phyloP scores from a whole-genome alignment of 129 eudicot species.

The Arctium lappa region DNA sequence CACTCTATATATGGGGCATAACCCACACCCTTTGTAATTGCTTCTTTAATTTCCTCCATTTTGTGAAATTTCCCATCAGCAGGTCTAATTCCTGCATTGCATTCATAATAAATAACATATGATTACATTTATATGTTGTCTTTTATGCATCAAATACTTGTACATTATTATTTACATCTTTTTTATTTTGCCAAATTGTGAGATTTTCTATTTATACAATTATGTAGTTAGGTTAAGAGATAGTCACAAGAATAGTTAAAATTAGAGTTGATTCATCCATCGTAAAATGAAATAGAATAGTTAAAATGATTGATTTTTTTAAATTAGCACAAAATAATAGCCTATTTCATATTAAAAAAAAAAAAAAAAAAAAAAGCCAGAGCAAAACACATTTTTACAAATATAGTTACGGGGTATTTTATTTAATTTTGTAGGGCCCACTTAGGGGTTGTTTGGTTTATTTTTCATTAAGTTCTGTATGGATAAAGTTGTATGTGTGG shows the following conservation, averaged over 20 bases:
- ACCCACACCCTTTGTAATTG: conserved; percentile 47
- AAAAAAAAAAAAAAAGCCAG: too few species aligned
- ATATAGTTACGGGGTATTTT: too few species aligned
- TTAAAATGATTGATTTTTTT: too few species aligned
- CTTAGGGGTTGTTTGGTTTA: too few species aligned
- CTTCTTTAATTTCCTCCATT: conserved; percentile 44
- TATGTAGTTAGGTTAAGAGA: neutral
- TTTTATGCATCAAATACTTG: neutral
- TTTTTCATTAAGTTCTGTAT: too few species aligned
- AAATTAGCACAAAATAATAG: too few species aligned
- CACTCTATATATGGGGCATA: conserved; percentile 60
- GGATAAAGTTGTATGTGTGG: too few species aligned
- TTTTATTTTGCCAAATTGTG: neutral
- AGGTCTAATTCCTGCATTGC: conserved; percentile 48
- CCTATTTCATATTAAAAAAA: too few species aligned
- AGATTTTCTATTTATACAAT: neutral
- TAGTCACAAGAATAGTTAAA: neutral
- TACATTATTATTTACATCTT: neutral
- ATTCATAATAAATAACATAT: neutral
- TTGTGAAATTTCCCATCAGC: conserved; percentile 41
- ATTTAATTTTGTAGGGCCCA: neutral
- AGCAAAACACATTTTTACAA: neutral
- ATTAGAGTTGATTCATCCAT: neutral
- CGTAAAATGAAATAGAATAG: too few species aligned
- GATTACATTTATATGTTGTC: neutral